Conservation (phyloP, 2,329 filamentous ascomycete species). For the Diaporthe sp. region DNA sequence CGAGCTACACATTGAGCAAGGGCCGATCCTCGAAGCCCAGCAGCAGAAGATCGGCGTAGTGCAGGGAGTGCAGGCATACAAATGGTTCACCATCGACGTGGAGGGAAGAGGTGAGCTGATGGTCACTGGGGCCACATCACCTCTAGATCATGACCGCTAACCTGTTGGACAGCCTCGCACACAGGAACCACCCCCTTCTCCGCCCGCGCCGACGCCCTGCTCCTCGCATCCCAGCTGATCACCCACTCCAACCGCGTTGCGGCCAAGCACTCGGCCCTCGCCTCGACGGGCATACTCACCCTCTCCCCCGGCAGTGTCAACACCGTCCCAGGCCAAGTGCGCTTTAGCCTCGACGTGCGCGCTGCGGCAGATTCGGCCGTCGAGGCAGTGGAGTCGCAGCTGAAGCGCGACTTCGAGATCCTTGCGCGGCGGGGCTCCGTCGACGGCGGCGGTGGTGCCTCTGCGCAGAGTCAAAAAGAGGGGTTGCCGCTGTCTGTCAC, state of each 20-base stretch:
- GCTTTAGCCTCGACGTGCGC: conserved; percentile 78
- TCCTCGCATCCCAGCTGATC: conserved; percentile 77
- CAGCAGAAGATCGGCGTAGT: conserved; percentile 78
- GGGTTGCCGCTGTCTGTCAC: conserved; percentile 62
- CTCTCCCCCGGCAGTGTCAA: conserved; percentile 78
- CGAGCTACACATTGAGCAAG: conserved; percentile 89
- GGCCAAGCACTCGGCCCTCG: conserved; percentile 70
- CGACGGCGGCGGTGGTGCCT: conserved; percentile 49
- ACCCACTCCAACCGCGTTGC: conserved; percentile 75
- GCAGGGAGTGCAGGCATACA: conserved; percentile 80
- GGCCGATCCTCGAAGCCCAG: conserved; percentile 77
- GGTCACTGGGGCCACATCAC: background rate
- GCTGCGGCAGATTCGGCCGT: conserved; percentile 69
- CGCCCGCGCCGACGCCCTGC: conserved; percentile 74
- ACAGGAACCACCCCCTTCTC: conserved; percentile 77
- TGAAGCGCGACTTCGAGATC: conserved; percentile 69
- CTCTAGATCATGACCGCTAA: background rate
- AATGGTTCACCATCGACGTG: conserved; percentile 79
- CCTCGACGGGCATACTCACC: conserved; percentile 77
- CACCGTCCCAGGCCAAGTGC: conserved; percentile 77
- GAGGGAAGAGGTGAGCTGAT: conserved; percentile 62
- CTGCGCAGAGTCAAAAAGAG: conserved; percentile 42
- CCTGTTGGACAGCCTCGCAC: conserved; percentile 67
- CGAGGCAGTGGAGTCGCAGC: conserved; percentile 66
- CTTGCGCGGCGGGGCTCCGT: conserved; percentile 72